phyloP scores from a whole-genome alignment of 345 rosid genomes.

The Citrus sinensis region DVS_A1.0 CM039169.1:5732501-5733000 shows the following conservation, averaged over 20 bases:
- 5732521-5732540: no score
- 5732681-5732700: no score
- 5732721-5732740: background rate
- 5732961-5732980: background rate
- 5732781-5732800: background rate
- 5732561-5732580: no score
- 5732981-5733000: background rate
- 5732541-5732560: no score
- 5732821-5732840: background rate
- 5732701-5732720: background rate
- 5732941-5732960: background rate
- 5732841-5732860: background rate
- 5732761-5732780: background rate
- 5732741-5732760: no score
- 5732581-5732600: no score
- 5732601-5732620: no score
- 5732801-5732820: background rate
- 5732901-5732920: background rate
- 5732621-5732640: accelerated
- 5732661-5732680: background rate
- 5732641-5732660: background rate
- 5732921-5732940: background rate
- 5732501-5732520: no score
- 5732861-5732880: background rate
- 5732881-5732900: background rate